Conservation (phyloP, 1,284 basidiomycete genomes). For the Sporisorium exsertum region DNA sequence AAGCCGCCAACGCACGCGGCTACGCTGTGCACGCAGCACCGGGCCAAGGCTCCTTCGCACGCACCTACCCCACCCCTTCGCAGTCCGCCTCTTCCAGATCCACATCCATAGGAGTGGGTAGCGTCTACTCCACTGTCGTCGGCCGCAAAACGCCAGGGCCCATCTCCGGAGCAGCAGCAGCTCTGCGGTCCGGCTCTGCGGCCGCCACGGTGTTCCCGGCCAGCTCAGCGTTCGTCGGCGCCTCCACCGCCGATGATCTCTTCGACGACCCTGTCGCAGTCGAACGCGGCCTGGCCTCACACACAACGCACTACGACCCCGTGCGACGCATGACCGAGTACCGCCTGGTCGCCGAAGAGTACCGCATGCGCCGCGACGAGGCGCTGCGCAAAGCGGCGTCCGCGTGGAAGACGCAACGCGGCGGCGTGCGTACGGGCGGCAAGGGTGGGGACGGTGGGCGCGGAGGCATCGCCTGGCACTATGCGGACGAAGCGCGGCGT, state of each 20-base stretch:
- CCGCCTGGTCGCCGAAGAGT: conserved; percentile 56
- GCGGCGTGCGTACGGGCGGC: conserved; percentile 33
- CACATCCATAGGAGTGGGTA: neutral
- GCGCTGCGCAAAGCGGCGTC: conserved; percentile 64
- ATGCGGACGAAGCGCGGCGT: conserved; percentile 68
- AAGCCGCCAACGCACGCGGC: conserved; percentile 19
- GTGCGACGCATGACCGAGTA: conserved; percentile 50
- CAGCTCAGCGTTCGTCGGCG: conserved; percentile 38
- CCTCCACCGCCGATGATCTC: conserved; percentile 6
- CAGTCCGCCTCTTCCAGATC: conserved; percentile 23
- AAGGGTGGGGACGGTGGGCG: conserved; percentile 37
- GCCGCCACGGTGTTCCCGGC: conserved; percentile 51
- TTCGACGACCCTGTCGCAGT: conserved; percentile 26
- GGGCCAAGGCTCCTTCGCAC: conserved; percentile 22
- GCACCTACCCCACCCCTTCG: conserved; percentile 38
- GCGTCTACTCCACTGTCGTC: conserved; percentile 34
- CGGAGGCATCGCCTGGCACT: conserved; percentile 57
- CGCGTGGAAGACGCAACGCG: conserved; percentile 43
- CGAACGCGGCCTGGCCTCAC: conserved; percentile 28
- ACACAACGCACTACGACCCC: conserved; percentile 39
- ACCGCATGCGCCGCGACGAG: conserved; percentile 63
- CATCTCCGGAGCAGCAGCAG: conserved; percentile 30
- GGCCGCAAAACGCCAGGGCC: conserved; percentile 33
- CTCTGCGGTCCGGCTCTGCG: conserved; percentile 34
- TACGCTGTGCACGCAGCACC: conserved; percentile 28